Evolutionary conservation across 2,329 filamentous ascomycete species (phyloP).

Genomic region (Immersiporthe knoxdaviesiana): DNA sequence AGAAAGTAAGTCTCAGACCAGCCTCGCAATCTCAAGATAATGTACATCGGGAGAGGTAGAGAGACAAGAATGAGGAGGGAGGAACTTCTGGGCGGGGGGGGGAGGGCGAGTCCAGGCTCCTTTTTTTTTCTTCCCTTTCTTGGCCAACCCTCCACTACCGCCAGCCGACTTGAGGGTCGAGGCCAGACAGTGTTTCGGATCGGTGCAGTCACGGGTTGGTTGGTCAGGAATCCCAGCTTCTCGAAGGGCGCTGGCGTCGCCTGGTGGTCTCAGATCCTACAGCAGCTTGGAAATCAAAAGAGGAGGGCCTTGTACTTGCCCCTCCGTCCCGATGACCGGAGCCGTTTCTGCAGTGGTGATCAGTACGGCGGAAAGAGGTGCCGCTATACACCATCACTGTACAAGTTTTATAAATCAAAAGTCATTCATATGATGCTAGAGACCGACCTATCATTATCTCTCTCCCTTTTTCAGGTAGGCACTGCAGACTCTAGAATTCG

Average conservation of each 20-base stretch:
- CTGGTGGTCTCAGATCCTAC: conserved; percentile 1
- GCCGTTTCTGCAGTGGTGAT: neutral
- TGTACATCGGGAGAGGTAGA: neutral
- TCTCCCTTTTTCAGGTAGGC: neutral
- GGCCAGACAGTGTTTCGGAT: neutral
- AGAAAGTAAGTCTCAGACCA: neutral
- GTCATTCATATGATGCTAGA: neutral
- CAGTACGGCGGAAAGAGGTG: neutral
- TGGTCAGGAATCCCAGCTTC: neutral
- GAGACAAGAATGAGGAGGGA: too few species aligned
- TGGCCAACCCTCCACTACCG: neutral
- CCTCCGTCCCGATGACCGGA: neutral
- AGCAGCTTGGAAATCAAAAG: neutral
- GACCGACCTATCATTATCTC: neutral
- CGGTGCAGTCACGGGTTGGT: neutral
- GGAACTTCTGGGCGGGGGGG: neutral
- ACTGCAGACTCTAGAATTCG: neutral
- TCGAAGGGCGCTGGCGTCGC: neutral
- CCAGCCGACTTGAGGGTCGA: neutral
- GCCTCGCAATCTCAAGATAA: neutral
- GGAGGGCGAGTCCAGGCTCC: neutral
- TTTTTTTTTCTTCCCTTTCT: neutral
- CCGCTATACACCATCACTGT: neutral
- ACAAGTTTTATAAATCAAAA: neutral
- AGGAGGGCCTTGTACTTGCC: too few species aligned